A percentile compares a stretch with the other conserved stretches of the same genome.
These are phyloP conservation scores for Eucalyptus leucophloia DNA, from an alignment of 345 rosid genomes.

Conservation along the genomic window DNA sequence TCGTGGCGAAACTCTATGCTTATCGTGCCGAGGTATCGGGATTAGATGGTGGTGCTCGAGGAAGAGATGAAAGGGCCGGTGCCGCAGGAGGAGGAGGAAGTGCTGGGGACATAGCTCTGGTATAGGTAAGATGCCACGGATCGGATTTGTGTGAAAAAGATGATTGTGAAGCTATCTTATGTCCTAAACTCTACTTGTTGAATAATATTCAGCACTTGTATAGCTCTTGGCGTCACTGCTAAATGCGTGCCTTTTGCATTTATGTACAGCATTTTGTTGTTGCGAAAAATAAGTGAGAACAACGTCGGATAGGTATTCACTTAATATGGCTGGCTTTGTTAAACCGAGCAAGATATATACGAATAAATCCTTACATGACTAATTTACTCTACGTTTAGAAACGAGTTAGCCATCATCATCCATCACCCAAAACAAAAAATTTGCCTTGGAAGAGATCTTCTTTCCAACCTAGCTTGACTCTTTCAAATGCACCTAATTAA, in stretches of 20 bases:
- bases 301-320: too few species aligned
- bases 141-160: background rate
- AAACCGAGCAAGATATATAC: too few species aligned
- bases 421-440: background rate
- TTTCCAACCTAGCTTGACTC: background rate
- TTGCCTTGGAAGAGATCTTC: background rate
- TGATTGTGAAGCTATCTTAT: background rate
- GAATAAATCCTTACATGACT: background rate
- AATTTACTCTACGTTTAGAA: background rate
- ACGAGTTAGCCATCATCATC: background rate
- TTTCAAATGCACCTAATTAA: background rate
- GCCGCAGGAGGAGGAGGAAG: background rate
- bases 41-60: too few species aligned
- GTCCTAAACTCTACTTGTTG: background rate
- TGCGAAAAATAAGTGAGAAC: too few species aligned
- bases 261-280: background rate
- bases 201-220: background rate
- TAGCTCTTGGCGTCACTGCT: background rate
- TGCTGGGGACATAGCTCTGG: background rate
- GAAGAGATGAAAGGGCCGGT: conserved; percentile 16
- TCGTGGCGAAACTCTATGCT: too few species aligned
- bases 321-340: too few species aligned
- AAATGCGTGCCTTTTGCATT: background rate
- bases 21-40: too few species aligned
- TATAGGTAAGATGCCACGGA: background rate